These are phyloP conservation scores for Colletotrichum brevisporum DNA, from an alignment of 2,329 filamentous ascomycete genomes.

Conservation along the genomic window DNA sequence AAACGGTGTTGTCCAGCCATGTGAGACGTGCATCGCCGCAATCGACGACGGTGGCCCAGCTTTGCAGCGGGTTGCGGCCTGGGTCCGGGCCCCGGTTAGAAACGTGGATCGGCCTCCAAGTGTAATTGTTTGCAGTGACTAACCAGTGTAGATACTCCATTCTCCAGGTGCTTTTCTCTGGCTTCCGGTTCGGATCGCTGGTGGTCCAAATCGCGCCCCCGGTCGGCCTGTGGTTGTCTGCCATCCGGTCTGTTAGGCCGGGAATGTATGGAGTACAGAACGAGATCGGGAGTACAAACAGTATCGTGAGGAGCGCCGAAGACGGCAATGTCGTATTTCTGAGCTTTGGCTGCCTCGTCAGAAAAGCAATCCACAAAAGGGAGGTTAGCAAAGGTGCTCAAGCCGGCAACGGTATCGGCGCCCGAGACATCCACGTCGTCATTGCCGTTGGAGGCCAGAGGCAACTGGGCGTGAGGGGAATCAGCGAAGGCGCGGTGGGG, in stretches of 20 bases:
- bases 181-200: conserved; percentile 46
- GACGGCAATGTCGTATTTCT: conserved; percentile 47
- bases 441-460: conserved; percentile 30
- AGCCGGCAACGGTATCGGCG: conserved; percentile 38
- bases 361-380: conserved; percentile 46
- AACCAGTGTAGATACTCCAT: conserved; percentile 48
- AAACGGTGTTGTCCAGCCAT: conserved; percentile 82
- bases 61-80: conserved; percentile 37
- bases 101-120: no score
- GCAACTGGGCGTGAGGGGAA: conserved; percentile 38
- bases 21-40: conserved; percentile 85
- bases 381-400: conserved; percentile 46
- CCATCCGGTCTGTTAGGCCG: not conserved
- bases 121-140: not conserved
- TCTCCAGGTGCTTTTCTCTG: conserved; percentile 42
- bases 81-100: conserved; percentile 30
- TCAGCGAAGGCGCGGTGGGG: conserved; percentile 21
- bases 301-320: conserved; percentile 49
- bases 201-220: conserved; percentile 47
- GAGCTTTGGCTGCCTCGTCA: conserved; percentile 24
- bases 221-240: conserved; percentile 46
- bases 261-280: not conserved
- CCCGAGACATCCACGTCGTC: conserved; percentile 39
- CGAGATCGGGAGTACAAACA: conserved; percentile 37
- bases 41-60: conserved; percentile 69